Base-by-base conservation (phyloP, 2,329 filamentous ascomycete genomes). In the Aureobasidium sp. region DNA sequence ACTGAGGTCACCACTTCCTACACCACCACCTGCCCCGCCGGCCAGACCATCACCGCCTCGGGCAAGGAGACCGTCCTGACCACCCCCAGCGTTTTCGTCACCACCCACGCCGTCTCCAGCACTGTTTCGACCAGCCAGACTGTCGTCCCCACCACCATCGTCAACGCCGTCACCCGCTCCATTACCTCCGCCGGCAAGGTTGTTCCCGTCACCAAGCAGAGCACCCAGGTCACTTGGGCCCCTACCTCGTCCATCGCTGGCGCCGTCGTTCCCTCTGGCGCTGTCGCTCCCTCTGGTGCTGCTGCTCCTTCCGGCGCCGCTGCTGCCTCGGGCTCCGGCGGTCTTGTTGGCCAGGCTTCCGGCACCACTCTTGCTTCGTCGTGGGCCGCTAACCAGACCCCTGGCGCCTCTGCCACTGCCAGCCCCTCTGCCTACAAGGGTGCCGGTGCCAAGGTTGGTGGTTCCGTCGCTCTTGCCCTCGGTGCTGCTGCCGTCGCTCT, bases 141-240 rank as follows among this genome's bases (percentile, higher is more conserved):
- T 44, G 57, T 44, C 36, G 57, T 79, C 62, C 44, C 57, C 7
- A 61, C 57, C 47, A 59, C 56, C 31, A 25, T 59, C 17, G 36
- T 48, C 44, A 48, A 39, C 44, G 44, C 42, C 15, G 14, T 47
- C 29, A 58, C 41, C 41, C n/a, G 20, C n/a, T 58, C 39, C n/a
- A 27, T 58, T 20, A 58, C 55, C 29, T 58, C 55, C 15, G 41
- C 29, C 5, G 55, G 52, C 17, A 42, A 56, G 52, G 52, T 56
- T 27, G 39, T 56, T 15, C 52, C 52, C 52, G 52, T 56, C 27
- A 56, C 52, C 53, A 57, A 57, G 53, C 27, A 45, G 39, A 27
- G 15, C 17, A 67, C 67, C 20, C 42, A 65, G 36, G 55, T 65
- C 49, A 69, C 67, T 48, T 53, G 66, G 39, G 55, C 36, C 11